Conservation (phyloP, 2,329 filamentous ascomycete species). For the Trichoderma oligosporum region DNA sequence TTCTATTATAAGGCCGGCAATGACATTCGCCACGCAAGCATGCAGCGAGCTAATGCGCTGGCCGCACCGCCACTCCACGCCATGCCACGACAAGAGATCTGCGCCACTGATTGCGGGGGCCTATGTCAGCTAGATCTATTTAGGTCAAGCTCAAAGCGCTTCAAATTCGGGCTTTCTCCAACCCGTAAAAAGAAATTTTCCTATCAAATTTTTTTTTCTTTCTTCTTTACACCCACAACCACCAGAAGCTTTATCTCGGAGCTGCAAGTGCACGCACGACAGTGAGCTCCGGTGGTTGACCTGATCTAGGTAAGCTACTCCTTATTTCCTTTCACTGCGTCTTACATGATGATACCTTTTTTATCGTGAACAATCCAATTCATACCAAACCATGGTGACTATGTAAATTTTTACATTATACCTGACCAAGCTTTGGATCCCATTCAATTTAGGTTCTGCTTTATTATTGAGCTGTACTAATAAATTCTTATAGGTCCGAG, state of each 20-base stretch:
- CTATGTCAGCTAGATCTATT: conserved; percentile 20
- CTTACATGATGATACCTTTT: conserved; percentile 36
- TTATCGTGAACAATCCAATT: conserved; percentile 59
- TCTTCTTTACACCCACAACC: conserved; percentile 22
- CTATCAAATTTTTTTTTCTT: conserved; percentile 18
- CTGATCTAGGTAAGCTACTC: conserved; percentile 17
- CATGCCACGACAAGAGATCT: conserved; percentile 8
- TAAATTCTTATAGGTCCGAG: conserved; percentile 9
- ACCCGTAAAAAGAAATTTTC: conserved; percentile 28
- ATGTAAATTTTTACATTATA: conserved; percentile 47
- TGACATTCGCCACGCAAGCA: conserved; percentile 28
- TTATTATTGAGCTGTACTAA: conserved; percentile 21
- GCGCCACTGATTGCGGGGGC: conserved; percentile 26
- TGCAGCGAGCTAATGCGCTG: conserved; percentile 25
- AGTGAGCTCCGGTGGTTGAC: conserved; percentile 12
- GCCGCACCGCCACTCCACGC: conserved; percentile 40
- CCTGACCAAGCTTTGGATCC: conserved; percentile 46
- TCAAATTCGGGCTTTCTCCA: conserved; percentile 23
- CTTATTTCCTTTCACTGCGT: conserved; percentile 17
- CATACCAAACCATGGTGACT: conserved; percentile 57
- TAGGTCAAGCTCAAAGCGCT: conserved; percentile 29
- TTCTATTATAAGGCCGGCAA: conserved; percentile 12
- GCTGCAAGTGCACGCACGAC: conserved; percentile 24
- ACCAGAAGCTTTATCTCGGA: conserved; percentile 6
- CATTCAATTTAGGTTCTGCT: conserved; percentile 8